Percentiles rank a stretch among this genome's conserved stretches.
These are phyloP conservation scores for Toxicodendron radicans DNA, from an alignment of 345 rosid species.

Conservation along the genomic window DNA sequence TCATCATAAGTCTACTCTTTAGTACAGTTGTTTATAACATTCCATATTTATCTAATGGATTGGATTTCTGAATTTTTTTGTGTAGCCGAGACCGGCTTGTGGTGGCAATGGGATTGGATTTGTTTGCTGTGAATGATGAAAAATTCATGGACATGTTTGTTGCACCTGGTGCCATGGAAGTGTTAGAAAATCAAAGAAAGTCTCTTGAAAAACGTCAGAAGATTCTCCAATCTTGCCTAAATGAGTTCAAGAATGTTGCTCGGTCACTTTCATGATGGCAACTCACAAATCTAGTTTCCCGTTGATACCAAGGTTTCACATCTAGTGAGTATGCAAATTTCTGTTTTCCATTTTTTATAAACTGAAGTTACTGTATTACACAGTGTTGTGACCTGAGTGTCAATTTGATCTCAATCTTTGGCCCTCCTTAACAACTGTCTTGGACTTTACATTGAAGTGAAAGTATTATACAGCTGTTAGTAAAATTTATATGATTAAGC, in stretches of 20 bases:
- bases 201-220: slow-evolving; percentile 84
- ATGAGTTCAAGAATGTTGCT: slow-evolving; percentile 77
- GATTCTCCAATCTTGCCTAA: slow-evolving; percentile 82
- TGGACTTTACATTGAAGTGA: too few species aligned
- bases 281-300: not conserved
- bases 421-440: too few species aligned
- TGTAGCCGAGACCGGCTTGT: slow-evolving; percentile 75
- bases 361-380: too few species aligned
- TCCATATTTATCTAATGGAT: too few species aligned
- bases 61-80: not conserved
- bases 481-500: too few species aligned
- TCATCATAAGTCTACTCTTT: not conserved
- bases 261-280: slow-evolving; percentile 61
- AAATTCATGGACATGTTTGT: slow-evolving; percentile 96
- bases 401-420: too few species aligned
- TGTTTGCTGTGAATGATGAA: slow-evolving; percentile 86
- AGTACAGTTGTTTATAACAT: not conserved
- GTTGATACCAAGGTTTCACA: slow-evolving; percentile 20
- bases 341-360: too few species aligned
- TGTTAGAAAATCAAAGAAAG: slow-evolving; percentile 65
- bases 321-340: slow-evolving; percentile 18
- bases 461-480: too few species aligned
- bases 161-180: slow-evolving; percentile 87
- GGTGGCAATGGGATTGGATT: slow-evolving; percentile 78
- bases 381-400: too few species aligned